Base-by-base conservation (phyloP, 768 basidiomycete species). In the Clitopilus hobsonii region DNA sequence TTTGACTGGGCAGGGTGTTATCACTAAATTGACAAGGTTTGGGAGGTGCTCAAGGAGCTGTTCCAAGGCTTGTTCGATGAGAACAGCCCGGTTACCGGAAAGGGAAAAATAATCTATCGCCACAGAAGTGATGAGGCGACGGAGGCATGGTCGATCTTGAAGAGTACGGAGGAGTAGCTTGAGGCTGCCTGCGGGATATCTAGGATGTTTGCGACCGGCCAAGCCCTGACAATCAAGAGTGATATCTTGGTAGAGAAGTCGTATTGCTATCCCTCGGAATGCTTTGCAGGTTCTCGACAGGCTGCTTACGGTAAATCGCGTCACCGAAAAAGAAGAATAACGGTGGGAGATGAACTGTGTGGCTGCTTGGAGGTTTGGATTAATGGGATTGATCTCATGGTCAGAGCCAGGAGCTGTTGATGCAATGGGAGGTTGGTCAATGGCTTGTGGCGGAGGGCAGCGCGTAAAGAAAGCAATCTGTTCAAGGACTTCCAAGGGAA, bases 201-300 rank as follows among this genome's bases (percentile, higher is more conserved):
- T 60, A 1, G 67, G 57, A 38, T 69, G 68, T 51, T 69, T 69
- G 20, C 65, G 59, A 2, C 65, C 67, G 32, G 67, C 68, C 68
- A 67, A 69, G 5, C 66, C 67, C 2, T 65, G 66, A 23, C 65
- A 65, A 51, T 69, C 68, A 2, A 69, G 56, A 32, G 63, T 65
- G 16, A 68, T 56, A 38, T 69, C 63, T 14, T 65, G 63, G 45
- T 69, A 69, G 16, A 69, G 55, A 3, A 66, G 41, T 13, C 68
- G 66, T 51, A 68, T 66, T 8, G 60, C 63, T 28, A 56, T 61
- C 11, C 49, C 22, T 16, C 68, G 60, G 22, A 69, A 36, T 2
- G 54, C 32, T 2, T 56, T 60, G 48, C 58, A 69, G 18, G 60
- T 60, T 49, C 61, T 56, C 22, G 63, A 64, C 22, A 66, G 60